phyloP scores from a whole-genome alignment of 495 filamentous ascomycete species.

The Clavariopsis aquatica region DNA sequence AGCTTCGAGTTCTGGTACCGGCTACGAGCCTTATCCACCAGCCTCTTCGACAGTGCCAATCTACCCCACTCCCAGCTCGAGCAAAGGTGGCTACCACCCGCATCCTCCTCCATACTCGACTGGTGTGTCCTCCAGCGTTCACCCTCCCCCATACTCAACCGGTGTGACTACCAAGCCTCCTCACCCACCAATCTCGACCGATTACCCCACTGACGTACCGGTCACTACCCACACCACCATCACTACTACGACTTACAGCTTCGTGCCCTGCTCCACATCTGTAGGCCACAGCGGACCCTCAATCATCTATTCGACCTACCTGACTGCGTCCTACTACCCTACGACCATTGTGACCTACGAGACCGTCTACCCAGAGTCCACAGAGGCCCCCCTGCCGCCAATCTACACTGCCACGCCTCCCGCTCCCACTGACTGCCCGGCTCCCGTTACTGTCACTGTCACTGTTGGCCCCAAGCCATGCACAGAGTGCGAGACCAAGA shows the following conservation, averaged over 20 bases:
- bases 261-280: conserved; percentile 44
- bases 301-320: conserved; percentile 43
- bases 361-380: conserved; percentile 14
- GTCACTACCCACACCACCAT: conserved; percentile 34
- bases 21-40: conserved; percentile 2
- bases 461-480: conserved; percentile 23
- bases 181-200: conserved; percentile 23
- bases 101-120: conserved; percentile 5
- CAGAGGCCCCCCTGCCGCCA: conserved; percentile 19
- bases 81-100: background rate
- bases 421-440: conserved; percentile 24
- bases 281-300: conserved; percentile 39
- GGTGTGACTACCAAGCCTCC: conserved; percentile 12
- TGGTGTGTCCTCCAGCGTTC: background rate
- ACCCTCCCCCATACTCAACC: conserved; percentile 5
- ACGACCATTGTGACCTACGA: conserved; percentile 22
- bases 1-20: conserved; percentile 3
- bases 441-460: conserved; percentile 25
- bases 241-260: conserved; percentile 39
- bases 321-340: conserved; percentile 39
- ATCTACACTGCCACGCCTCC: conserved; percentile 16
- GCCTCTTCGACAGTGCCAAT: background rate
- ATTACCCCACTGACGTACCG: conserved; percentile 4
- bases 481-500: conserved; percentile 24
- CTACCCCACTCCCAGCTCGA: conserved; percentile 1